Conservation (phyloP, 169 alveolate species). For the Eimeria mitis region DNA sequence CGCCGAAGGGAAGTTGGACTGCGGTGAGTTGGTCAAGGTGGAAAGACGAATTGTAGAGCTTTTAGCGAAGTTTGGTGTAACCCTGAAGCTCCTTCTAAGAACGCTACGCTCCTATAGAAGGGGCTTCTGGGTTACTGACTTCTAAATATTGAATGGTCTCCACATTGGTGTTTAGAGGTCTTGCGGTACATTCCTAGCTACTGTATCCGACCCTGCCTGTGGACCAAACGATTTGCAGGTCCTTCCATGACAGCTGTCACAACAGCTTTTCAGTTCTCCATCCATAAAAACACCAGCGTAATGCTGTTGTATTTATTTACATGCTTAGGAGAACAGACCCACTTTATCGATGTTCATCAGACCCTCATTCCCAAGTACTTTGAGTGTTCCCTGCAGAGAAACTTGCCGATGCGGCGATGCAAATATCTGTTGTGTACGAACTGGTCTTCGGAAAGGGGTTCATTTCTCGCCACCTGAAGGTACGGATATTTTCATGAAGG, state of each 20-base stretch:
- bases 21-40: conserved; percentile 26
- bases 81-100: not conserved
- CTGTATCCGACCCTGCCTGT: not conserved
- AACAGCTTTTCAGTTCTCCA: not conserved
- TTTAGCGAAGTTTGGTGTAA: not conserved
- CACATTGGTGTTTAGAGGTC: not conserved
- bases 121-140: not conserved
- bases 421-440: conserved; percentile 59
- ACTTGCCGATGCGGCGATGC: conserved; percentile 77
- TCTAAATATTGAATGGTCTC: not conserved
- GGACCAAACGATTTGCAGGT: not conserved
- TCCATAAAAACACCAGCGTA: not conserved
- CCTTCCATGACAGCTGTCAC: not conserved
- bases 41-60: no score
- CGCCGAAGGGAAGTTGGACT: conserved; percentile 23
- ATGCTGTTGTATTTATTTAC: not conserved
- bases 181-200: not conserved
- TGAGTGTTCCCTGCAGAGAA: conserved; percentile 53
- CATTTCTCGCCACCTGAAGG: conserved; percentile 63
- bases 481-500: not conserved
- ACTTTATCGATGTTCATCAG: not conserved
- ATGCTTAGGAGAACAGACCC: not conserved
- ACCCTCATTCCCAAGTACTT: not conserved
- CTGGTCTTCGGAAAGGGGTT: conserved; percentile 59
- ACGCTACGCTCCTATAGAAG: not conserved